phyloP scores from a whole-genome alignment of 192 early-diverging fungal species.

The Mortierella hygrophila region DNA sequence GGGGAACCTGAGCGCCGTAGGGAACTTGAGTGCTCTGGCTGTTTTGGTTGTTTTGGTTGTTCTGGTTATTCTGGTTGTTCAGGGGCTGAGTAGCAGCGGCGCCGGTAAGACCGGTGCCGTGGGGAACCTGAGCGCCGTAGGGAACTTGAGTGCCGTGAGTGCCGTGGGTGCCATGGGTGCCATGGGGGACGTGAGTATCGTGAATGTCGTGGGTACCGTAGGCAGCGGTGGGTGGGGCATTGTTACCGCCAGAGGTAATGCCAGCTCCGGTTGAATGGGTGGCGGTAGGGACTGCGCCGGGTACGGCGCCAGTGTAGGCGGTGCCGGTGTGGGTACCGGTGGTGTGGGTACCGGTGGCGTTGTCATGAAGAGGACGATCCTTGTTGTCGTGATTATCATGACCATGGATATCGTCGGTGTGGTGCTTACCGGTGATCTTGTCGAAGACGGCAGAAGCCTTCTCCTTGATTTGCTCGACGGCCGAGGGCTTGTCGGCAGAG shows the following conservation, averaged over 20 bases:
- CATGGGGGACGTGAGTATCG: no score
- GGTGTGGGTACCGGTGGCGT: background rate
- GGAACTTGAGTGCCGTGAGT: no score
- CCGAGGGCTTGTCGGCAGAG: slow-evolving; percentile 29
- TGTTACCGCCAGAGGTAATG: background rate
- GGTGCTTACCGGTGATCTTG: slow-evolving; percentile 39
- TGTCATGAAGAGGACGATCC: background rate
- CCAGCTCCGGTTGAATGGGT: background rate
- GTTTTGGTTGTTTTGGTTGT: background rate
- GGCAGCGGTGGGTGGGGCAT: background rate
- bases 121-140: no score
- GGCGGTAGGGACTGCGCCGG: background rate
- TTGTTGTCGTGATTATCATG: background rate
- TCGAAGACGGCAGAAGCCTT: slow-evolving; percentile 32
- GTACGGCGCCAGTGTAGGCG: background rate
- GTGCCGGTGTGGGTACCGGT: background rate
- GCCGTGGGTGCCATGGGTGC: no score
- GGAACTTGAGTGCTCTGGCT: no score
- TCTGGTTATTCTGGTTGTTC: background rate
- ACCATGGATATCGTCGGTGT: background rate
- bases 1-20: no score
- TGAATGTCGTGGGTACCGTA: background rate
- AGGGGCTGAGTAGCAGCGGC: background rate
- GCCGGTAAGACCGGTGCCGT: background rate
- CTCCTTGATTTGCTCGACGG: slow-evolving; percentile 39